phyloP scores from a whole-genome alignment of 495 filamentous ascomycete species.

The Lindgomyces ingoldianus region DNA sequence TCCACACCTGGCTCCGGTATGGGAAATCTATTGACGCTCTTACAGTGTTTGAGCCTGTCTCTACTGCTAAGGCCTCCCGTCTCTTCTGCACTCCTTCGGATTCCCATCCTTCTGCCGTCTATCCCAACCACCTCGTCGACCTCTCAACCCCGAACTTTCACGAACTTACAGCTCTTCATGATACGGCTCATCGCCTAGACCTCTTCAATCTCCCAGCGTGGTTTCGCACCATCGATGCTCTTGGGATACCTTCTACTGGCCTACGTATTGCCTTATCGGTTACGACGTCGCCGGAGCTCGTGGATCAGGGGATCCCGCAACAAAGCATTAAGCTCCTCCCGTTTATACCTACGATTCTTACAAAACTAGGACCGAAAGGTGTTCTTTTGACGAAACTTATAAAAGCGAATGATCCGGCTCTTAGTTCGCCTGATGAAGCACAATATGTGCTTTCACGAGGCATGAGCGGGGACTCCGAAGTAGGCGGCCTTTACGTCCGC shows the following conservation, averaged over 20 bases:
- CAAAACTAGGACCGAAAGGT: slow-evolving; percentile 80
- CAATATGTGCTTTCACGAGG: slow-evolving; percentile 68
- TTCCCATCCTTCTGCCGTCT: slow-evolving; percentile 44
- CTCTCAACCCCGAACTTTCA: slow-evolving; percentile 79
- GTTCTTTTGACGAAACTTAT: slow-evolving; percentile 76
- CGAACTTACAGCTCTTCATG: slow-evolving; percentile 77
- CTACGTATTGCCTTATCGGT: slow-evolving; percentile 63
- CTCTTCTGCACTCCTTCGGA: slow-evolving; percentile 54
- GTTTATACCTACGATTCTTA: slow-evolving; percentile 78
- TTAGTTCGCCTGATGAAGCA: slow-evolving; percentile 61
- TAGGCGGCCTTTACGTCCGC: slow-evolving; percentile 85
- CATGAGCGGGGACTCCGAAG: slow-evolving; percentile 49
- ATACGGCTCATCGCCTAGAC: slow-evolving; percentile 58
- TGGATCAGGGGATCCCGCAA: slow-evolving; percentile 80
- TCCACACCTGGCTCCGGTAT: slow-evolving; percentile 63
- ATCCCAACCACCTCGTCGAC: slow-evolving; percentile 64
- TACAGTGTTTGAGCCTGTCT: slow-evolving; percentile 92
- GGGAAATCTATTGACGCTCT: slow-evolving; percentile 55
- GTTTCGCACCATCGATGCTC: slow-evolving; percentile 76
- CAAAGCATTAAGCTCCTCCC: slow-evolving; percentile 83
- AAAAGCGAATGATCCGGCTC: slow-evolving; percentile 58
- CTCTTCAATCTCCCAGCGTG: slow-evolving; percentile 70
- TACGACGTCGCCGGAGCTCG: slow-evolving; percentile 60
- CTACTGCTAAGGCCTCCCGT: slow-evolving; percentile 68
- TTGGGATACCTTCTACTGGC: slow-evolving; percentile 64